Evolutionary conservation across 495 filamentous ascomycete species (phyloP).

Genomic region (Lasiosphaeriaceae sp.): DNA sequence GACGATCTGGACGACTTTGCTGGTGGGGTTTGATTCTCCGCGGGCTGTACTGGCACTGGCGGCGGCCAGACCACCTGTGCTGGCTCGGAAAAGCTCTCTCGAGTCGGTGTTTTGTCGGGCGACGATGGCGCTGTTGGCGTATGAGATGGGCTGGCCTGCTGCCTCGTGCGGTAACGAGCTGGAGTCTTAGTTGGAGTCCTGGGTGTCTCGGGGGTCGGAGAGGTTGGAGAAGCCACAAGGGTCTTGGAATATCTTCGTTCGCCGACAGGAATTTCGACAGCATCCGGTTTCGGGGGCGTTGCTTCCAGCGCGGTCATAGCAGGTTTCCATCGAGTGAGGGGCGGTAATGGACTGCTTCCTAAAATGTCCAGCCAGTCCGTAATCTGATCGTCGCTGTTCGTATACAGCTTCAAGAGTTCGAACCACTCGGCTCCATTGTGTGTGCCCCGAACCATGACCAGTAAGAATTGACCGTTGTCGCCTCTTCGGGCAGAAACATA

Average conservation of each 20-base stretch:
- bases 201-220: conserved; percentile 12
- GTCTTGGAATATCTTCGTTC: conserved; percentile 46
- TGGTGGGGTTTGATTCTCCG: conserved; percentile 8
- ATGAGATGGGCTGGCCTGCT: conserved; percentile 14
- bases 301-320: conserved; percentile 25
- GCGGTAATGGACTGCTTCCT: conserved; percentile 71
- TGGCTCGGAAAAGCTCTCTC: conserved; percentile 22
- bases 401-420: conserved; percentile 69
- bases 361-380: conserved; percentile 85
- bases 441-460: conserved; percentile 78
- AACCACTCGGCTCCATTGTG: conserved; percentile 66
- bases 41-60: neutral
- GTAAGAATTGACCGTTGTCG: conserved; percentile 62
- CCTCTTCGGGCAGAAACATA: conserved; percentile 77
- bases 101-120: conserved; percentile 28
- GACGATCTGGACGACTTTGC: conserved; percentile 32
- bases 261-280: conserved; percentile 70
- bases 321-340: conserved; percentile 39
- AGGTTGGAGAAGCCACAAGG: conserved; percentile 7
- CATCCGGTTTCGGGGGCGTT: conserved; percentile 49
- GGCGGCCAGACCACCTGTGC: neutral
- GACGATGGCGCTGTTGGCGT: conserved; percentile 22
- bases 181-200: conserved; percentile 29
- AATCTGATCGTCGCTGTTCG: conserved; percentile 70
- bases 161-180: conserved; percentile 18